A percentile compares a stretch with the other conserved stretches of the same genome.
Evolutionary conservation across 2,329 filamentous ascomycete genomes (phyloP).

Genomic region (Pseudogymnoascus sp.): DNA sequence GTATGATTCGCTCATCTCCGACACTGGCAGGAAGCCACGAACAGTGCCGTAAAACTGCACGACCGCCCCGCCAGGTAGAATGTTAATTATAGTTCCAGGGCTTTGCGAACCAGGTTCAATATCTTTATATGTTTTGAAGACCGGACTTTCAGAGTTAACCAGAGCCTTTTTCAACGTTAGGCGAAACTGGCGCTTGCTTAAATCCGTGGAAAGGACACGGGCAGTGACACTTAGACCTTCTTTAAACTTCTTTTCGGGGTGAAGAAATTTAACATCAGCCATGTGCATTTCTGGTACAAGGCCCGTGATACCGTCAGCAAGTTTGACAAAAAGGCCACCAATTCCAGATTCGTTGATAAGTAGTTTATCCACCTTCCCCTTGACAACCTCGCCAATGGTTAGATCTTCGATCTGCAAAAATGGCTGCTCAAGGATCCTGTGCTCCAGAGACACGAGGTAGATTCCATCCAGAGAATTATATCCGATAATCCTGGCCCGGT

Average conservation of each 20-base stretch:
- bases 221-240: slow-evolving; percentile 79
- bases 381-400: slow-evolving; percentile 68
- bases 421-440: slow-evolving; percentile 72
- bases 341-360: slow-evolving; percentile 71
- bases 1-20: slow-evolving; percentile 96
- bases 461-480: slow-evolving; percentile 83
- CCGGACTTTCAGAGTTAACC: slow-evolving; percentile 76
- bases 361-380: slow-evolving; percentile 77
- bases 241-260: slow-evolving; percentile 93
- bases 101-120: slow-evolving; percentile 67
- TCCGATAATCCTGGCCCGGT: slow-evolving; percentile 73
- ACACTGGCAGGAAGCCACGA: slow-evolving; percentile 79
- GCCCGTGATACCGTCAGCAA: slow-evolving; percentile 83
- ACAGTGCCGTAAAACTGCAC: slow-evolving; percentile 87
- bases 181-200: slow-evolving; percentile 67
- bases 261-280: slow-evolving; percentile 76
- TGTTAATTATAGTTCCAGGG: slow-evolving; percentile 77
- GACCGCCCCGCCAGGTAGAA: slow-evolving; percentile 70
- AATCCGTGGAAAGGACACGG: slow-evolving; percentile 72
- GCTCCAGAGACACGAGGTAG: slow-evolving; percentile 77
- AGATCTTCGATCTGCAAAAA: slow-evolving; percentile 92
- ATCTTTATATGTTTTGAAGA: slow-evolving; percentile 69
- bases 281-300: slow-evolving; percentile 82
- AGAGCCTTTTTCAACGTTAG: slow-evolving; percentile 92
- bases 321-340: slow-evolving; percentile 69